phyloP scores from a whole-genome alignment of 1,284 basidiomycete species.

The Trametes hirsuta region DNA sequence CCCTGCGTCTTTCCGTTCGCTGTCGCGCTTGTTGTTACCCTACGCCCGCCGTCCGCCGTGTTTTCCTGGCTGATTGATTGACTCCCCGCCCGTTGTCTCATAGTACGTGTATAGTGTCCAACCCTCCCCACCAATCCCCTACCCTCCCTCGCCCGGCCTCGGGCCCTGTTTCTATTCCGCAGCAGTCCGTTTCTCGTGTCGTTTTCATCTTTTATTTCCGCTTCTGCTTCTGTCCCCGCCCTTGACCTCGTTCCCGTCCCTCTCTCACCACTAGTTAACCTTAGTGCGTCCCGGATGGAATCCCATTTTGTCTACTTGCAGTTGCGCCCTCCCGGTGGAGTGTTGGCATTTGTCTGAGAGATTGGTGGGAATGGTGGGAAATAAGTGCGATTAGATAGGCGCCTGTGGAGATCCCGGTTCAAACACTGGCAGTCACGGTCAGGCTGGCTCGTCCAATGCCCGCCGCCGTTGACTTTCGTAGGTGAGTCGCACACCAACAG shows the following conservation, averaged over 20 bases:
- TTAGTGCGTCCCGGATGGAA: constrained; percentile 10
- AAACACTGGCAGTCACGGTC: too few relatives aligned
- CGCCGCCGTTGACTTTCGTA: too few relatives aligned
- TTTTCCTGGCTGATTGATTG: constrained; percentile 16
- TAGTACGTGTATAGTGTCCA: constrained; percentile 11
- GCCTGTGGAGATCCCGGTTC: too few relatives aligned
- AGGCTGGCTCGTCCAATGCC: too few relatives aligned
- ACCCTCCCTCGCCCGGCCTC: background rate
- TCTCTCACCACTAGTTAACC: background rate
- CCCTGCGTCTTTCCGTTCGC: constrained; percentile 2
- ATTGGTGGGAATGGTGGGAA: too few relatives aligned
- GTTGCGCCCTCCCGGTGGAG: background rate
- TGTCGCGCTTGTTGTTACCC: constrained; percentile 25
- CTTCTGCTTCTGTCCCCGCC: background rate
- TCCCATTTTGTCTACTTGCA: constrained; percentile 3
- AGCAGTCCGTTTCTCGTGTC: background rate
- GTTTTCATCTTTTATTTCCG: background rate
- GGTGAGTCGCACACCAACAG: too few relatives aligned
- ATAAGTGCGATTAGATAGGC: too few relatives aligned
- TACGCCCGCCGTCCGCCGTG: constrained; percentile 19
- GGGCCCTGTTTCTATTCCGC: background rate
- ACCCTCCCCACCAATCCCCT: background rate
- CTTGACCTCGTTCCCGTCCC: background rate
- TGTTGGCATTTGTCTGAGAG: too few relatives aligned
- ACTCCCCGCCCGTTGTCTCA: constrained; percentile 1